Evolutionary conservation across 192 early-diverging fungal species (phyloP).

Genomic region (Entomortierella parvispora): DNA sequence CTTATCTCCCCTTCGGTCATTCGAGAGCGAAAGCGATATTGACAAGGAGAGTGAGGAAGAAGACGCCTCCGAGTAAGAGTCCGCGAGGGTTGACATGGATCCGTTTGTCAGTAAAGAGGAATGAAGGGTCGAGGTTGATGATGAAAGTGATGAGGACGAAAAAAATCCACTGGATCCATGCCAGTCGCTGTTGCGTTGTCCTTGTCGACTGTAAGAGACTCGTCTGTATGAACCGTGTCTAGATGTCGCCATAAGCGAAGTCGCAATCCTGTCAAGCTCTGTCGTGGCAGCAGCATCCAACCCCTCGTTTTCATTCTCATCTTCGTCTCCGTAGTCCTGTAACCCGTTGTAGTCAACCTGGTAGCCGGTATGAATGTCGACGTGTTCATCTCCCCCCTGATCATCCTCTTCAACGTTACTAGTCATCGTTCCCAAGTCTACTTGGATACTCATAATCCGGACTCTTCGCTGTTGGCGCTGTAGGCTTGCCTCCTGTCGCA

Average conservation of each 20-base stretch:
- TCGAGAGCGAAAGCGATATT: not conserved
- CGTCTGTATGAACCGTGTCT: conserved; percentile 21
- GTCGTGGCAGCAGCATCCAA: not conserved
- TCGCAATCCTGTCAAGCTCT: conserved; percentile 17
- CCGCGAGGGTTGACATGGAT: not conserved
- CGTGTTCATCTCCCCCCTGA: no score
- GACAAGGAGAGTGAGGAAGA: conserved; percentile 7
- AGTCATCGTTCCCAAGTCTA: no score
- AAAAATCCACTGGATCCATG: no score
- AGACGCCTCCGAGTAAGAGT: not conserved
- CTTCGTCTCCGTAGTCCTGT: not conserved
- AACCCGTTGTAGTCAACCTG: not conserved
- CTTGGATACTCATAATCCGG: no score
- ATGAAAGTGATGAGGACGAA: conserved; percentile 1
- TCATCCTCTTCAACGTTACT: no score
- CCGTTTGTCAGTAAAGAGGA: not conserved
- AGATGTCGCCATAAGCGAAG: conserved; percentile 14
- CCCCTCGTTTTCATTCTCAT: not conserved
- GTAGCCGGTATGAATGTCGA: no score
- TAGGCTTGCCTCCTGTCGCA: not conserved
- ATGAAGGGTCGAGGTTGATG: not conserved
- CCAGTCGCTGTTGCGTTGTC: not conserved
- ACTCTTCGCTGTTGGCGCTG: not conserved
- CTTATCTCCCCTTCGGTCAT: not conserved
- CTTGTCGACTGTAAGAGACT: conserved; percentile 1